Conservation (phyloP, 371 early-diverging fungal genomes). For the Haplosporangium sp. region DNA sequence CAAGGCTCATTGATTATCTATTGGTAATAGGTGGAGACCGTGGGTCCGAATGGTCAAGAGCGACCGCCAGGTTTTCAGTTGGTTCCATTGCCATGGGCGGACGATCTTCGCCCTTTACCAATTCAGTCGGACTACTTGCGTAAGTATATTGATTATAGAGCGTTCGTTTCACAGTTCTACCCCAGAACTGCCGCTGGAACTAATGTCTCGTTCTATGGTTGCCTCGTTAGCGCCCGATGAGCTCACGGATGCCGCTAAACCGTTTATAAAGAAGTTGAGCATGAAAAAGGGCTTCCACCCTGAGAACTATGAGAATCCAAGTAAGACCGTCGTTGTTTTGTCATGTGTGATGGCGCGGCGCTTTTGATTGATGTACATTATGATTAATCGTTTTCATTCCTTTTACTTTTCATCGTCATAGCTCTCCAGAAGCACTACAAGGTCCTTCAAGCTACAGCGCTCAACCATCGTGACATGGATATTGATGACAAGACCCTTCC, state of each 20-base stretch:
- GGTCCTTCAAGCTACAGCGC: slow-evolving; percentile 69
- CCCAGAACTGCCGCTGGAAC: neutral
- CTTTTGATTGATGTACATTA: neutral
- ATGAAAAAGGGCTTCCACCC: slow-evolving; percentile 63
- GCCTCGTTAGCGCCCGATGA: slow-evolving; percentile 44
- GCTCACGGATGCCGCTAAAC: slow-evolving; percentile 50
- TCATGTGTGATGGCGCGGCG: no score
- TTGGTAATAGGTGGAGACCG: slow-evolving; percentile 37
- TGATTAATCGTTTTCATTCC: neutral
- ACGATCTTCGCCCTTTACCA: slow-evolving; percentile 69
- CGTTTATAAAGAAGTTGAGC: slow-evolving; percentile 58
- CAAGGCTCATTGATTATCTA: neutral
- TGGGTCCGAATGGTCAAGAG: slow-evolving; percentile 45
- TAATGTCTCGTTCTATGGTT: neutral
- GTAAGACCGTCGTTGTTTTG: slow-evolving; percentile 40
- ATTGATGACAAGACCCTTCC: slow-evolving; percentile 53
- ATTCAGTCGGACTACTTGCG: slow-evolving; percentile 46
- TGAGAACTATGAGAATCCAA: slow-evolving; percentile 69
- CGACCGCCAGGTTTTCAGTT: slow-evolving; percentile 71
- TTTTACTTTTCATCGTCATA: slow-evolving; percentile 8
- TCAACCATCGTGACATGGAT: slow-evolving; percentile 56
- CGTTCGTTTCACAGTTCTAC: neutral
- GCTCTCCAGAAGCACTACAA: slow-evolving; percentile 72
- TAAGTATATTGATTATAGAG: slow-evolving; percentile 6
- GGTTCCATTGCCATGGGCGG: slow-evolving; percentile 74